phyloP scores from a whole-genome alignment of 257 asterid genomes.

The Thymus quinquecostatus region DNA sequence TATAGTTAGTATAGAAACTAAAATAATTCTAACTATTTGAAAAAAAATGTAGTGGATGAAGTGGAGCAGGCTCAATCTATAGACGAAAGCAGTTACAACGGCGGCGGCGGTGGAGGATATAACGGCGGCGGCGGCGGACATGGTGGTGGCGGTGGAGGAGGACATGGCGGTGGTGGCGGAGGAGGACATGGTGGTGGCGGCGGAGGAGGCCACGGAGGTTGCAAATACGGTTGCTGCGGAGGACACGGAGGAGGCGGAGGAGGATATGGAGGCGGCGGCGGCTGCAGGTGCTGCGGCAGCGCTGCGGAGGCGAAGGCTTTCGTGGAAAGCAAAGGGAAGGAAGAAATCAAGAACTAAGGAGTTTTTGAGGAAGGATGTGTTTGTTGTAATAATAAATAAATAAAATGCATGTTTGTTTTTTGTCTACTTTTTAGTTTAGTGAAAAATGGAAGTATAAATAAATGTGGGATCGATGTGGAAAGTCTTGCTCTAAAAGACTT shows the following conservation, averaged over 20 bases:
- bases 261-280: not conserved
- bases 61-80: not conserved
- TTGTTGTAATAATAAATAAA: too few species aligned
- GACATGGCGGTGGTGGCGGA: not conserved
- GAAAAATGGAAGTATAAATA: not conserved
- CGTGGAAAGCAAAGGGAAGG: conserved; percentile 21
- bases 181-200: not conserved
- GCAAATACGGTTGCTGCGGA: not conserved
- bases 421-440: not conserved
- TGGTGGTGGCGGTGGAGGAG: not conserved
- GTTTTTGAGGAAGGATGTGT: not conserved
- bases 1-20: too few species aligned
- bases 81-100: not conserved
- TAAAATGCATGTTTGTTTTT: too few species aligned
- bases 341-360: not conserved
- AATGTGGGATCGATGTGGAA: not conserved
- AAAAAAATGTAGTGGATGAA: conserved; percentile 23
- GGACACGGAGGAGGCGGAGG: not conserved
- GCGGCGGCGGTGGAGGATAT: not conserved
- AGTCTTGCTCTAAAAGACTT: too few species aligned
- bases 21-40: too few species aligned
- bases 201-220: too few species aligned
- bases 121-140: too few species aligned
- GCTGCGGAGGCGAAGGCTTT: conserved; percentile 26
- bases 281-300: not conserved